Percentiles rank a stretch among this genome's conserved stretches.
These are phyloP conservation scores for Umbelopsis sp. DNA, from an alignment of 371 early-diverging fungal genomes.

Conservation along the genomic window DNA sequence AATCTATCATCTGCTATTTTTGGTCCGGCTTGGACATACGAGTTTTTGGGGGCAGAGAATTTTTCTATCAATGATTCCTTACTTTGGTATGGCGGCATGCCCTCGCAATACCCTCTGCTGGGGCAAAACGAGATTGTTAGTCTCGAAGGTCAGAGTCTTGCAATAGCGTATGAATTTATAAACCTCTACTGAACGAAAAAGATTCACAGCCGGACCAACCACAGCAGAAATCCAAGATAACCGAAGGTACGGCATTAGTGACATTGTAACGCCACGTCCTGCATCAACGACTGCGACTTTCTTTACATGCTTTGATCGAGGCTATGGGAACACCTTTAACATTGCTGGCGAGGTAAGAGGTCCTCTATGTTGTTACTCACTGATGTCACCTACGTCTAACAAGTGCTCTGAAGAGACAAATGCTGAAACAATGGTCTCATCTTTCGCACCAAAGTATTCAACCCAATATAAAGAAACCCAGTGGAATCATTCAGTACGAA, in stretches of 20 bases:
- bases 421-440: constrained; percentile 53
- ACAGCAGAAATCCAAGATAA: constrained; percentile 6
- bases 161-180: not conserved
- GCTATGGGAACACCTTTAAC: constrained; percentile 21
- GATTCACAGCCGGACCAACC: not conserved
- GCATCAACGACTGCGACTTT: constrained; percentile 7
- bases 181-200: not conserved
- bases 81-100: constrained; percentile 55
- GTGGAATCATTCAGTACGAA: constrained; percentile 17
- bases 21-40: constrained; percentile 66
- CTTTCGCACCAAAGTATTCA: constrained; percentile 59
- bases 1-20: constrained; percentile 60
- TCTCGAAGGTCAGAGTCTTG: not conserved
- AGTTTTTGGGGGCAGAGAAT: constrained; percentile 44
- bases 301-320: constrained; percentile 26
- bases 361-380: not conserved
- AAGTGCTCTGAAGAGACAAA: constrained; percentile 31
- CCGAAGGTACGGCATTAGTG: constrained; percentile 17
- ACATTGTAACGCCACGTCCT: not conserved
- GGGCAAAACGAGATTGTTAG: constrained; percentile 3
- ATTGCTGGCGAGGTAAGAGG: constrained; percentile 20
- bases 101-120: constrained; percentile 30
- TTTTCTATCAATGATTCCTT: constrained; percentile 54
- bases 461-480: constrained; percentile 36
- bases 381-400: not conserved